Base-by-base conservation (phyloP, 2,329 filamentous ascomycete genomes). In the Amauroascus niger region DNA sequence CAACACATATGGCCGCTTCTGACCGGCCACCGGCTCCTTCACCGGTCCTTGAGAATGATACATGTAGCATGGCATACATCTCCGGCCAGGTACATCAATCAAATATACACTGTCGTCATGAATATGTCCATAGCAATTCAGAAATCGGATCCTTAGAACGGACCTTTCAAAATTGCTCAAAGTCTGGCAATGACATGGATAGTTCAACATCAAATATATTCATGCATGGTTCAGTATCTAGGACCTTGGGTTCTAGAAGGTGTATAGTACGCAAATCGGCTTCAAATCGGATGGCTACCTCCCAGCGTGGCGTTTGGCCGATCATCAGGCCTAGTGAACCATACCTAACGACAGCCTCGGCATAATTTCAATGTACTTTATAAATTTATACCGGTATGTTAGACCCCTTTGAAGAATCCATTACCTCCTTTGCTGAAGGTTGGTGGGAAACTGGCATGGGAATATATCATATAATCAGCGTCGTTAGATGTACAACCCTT, bases 281-380 rank as follows among this genome's bases (percentile, higher is more conserved):
- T 26, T 67, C 63, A 49, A 67, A 63, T 57, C 30, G 58, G 59
- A 32, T 65, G 61, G 40, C 58, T 60, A 11, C 62, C 63, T 11
- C 59, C 37, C 43, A 58, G 49, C 37, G 55, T 8, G 51, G 55
- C 26, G 54, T 46, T 14, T 53, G 58, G 35, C 60, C 59, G 32
- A 56, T 54, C 3, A 62, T 49, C 13, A 63, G 57, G 46, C 57
- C 55, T 11, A 61, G 51, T 8, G 62, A 49, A 1, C 62, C 62
- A 49, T 57, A 51, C 1, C 73, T 72, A 47, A 73, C 65, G 4
- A 74, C 54, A 56, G 74, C 67, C 63, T 72, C 71, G n/a, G 72
- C 60, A 53, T 72, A 69, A 54, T 73, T 69, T 64, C 67, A 72
- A 44, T 72, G 70, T 11, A 72, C 66, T 11, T 67, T 35, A 9